phyloP scores from a whole-genome alignment of 176 grass and related monocot genomes.

The Chrysopogon serrulatus region DNA sequence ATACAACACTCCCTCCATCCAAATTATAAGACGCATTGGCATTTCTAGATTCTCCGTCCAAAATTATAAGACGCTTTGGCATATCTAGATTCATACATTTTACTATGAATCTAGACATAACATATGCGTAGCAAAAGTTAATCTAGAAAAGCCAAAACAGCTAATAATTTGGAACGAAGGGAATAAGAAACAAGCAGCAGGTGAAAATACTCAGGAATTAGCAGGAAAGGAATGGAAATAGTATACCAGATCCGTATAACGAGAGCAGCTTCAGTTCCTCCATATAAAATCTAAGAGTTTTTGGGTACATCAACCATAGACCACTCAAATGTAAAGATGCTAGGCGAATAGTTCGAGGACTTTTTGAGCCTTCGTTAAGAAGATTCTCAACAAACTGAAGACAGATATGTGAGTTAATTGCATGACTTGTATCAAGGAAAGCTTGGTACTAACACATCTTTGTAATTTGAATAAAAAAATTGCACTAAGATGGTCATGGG shows the following conservation, averaged over 20 bases:
- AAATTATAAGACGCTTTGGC: too few species aligned
- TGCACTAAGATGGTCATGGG: background rate
- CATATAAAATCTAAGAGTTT: conserved; percentile 85
- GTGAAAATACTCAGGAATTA: conserved; percentile 10
- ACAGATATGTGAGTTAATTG: conserved; percentile 6
- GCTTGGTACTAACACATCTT: background rate
- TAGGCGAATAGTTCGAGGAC: conserved; percentile 84
- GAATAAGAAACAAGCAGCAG: background rate
- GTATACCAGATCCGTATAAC: conserved; percentile 88
- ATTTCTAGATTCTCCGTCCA: too few species aligned
- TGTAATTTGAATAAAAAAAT: background rate
- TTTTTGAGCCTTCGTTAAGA: conserved; percentile 83
- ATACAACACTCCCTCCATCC: too few species aligned
- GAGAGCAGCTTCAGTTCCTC: conserved; percentile 80
- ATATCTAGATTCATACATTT: too few species aligned
- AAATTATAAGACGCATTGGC: too few species aligned
- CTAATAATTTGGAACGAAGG: too few species aligned
- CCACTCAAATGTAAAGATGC: conserved; percentile 89
- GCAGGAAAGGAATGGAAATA: background rate
- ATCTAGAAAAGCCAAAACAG: too few species aligned
- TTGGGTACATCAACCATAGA: conserved; percentile 76
- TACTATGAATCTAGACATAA: too few species aligned
- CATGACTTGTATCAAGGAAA: conserved; percentile 15
- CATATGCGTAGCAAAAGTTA: too few species aligned
- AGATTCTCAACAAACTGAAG: conserved; percentile 81